A percentile compares a stretch with the other conserved stretches of the same genome.
Evolutionary conservation across 1,139 yeast genomes (phyloP).

Genomic region (Debaryomycetaceae sp.): DNA sequence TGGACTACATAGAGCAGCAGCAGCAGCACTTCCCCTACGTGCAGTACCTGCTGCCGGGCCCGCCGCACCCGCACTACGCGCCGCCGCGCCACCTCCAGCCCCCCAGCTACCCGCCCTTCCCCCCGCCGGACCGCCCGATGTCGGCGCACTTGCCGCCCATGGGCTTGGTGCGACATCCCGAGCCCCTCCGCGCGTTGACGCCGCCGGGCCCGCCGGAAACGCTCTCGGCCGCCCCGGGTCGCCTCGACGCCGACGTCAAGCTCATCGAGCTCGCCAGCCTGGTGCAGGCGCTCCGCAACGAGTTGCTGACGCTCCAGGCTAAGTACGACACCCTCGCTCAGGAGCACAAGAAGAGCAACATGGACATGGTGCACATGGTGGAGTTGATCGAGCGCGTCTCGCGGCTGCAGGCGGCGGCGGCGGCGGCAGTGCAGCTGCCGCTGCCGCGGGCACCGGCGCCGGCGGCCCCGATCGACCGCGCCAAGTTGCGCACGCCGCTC

Average conservation of each 20-base stretch:
- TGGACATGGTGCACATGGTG: conserved; percentile 46
- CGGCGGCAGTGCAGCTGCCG: conserved; percentile 2
- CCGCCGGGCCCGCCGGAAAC: conserved; percentile 15
- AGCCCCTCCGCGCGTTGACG: conserved; percentile 9
- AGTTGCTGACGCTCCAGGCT: conserved; percentile 32
- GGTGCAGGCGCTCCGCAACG: conserved; percentile 29
- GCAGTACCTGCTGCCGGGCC: conserved; percentile 11
- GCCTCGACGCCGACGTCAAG: conserved; percentile 22
- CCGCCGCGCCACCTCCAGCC: conserved; percentile 12
- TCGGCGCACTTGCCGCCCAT: conserved; percentile 1
- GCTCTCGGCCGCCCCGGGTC: too few species aligned
- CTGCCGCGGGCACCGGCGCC: conserved; percentile 5
- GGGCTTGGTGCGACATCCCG: conserved; percentile 4
- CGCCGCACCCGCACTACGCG: conserved; percentile 9
- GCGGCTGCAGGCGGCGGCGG: conserved; percentile 1
- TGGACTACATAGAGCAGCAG: conserved; percentile 11
- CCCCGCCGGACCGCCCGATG: conserved; percentile 5
- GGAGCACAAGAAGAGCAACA: conserved; percentile 43
- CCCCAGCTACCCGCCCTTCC: conserved; percentile 6
- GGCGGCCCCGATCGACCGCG: conserved; percentile 12
- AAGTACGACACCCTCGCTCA: conserved; percentile 43
- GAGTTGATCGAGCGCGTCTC: conserved; percentile 21
- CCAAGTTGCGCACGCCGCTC: conserved; percentile 13
- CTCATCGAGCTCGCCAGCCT: conserved; percentile 39
- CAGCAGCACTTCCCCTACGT: conserved; percentile 7